Evolutionary conservation across 345 rosid genomes (phyloP).

Genomic region (Sonneratia alba): DNA sequence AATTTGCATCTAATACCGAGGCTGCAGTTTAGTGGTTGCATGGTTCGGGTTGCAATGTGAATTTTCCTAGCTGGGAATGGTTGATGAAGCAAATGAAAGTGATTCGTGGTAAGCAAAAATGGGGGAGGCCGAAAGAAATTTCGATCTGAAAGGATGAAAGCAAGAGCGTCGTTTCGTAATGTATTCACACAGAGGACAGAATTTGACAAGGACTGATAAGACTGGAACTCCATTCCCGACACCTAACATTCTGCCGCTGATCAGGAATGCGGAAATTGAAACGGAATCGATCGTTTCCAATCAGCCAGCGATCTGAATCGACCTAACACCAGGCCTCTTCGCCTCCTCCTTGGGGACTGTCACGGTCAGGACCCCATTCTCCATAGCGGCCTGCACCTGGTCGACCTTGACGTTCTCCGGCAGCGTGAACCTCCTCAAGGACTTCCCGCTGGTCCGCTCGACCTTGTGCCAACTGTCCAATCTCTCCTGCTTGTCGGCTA

Average conservation of each 20-base stretch:
- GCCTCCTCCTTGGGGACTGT: conserved; percentile 21
- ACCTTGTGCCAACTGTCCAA: conserved; percentile 29
- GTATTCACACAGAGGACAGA: not conserved
- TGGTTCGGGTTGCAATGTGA: too few relatives aligned
- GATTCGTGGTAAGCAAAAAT: not conserved
- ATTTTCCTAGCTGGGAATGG: too few relatives aligned
- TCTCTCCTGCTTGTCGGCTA: conserved; percentile 24
- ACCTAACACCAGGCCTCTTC: conserved; percentile 16
- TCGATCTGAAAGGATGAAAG: too few relatives aligned
- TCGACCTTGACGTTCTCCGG: conserved; percentile 29
- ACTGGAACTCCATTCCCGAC: not conserved
- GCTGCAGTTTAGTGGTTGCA: too few relatives aligned
- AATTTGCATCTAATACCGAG: too few relatives aligned
- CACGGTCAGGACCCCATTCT: conserved; percentile 30
- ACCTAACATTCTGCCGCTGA: too few relatives aligned
- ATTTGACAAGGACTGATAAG: not conserved
- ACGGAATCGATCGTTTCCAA: not conserved
- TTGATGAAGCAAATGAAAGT: too few relatives aligned
- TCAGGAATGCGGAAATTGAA: too few relatives aligned
- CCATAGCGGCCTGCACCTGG: conserved; percentile 28
- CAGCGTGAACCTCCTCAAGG: conserved; percentile 32
- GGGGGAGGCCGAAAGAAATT: too few relatives aligned
- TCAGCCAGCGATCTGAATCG: conserved; percentile 22
- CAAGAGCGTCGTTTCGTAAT: not conserved
- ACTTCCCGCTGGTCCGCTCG: conserved; percentile 24